Percentiles rank a stretch among this genome's conserved stretches.
These are phyloP conservation scores for Coleophoma cylindrospora DNA, from an alignment of 2,329 filamentous ascomycete genomes.

Conservation along the genomic window DNA sequence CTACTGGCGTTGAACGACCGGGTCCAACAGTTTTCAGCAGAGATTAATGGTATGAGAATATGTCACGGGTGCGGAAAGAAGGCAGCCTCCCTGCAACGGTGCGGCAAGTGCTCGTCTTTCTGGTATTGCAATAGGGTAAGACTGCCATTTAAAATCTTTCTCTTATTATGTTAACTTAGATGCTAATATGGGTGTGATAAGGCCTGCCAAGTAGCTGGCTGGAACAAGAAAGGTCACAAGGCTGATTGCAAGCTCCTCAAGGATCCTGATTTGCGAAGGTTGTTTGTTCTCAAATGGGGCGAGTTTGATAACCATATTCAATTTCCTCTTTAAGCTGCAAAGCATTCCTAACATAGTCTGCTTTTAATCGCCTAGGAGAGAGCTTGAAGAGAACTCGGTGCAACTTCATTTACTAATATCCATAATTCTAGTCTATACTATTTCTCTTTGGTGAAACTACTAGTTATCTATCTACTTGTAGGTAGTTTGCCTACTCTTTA, in stretches of 20 bases:
- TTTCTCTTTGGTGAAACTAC: no score
- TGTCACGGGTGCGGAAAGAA: slow-evolving; percentile 14
- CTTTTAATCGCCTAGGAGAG: no score
- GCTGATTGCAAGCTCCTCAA: slow-evolving; percentile 20
- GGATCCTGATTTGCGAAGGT: slow-evolving; percentile 17
- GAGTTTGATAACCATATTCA: slow-evolving; percentile 13
- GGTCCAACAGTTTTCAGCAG: slow-evolving; percentile 7
- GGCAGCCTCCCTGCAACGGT: slow-evolving; percentile 11
- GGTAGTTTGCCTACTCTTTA: no score
- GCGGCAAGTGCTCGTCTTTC: slow-evolving; percentile 14
- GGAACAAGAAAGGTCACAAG: slow-evolving; percentile 21
- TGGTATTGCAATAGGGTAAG: slow-evolving; percentile 18
- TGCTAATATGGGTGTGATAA: slow-evolving; percentile 10
- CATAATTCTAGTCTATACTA: no score
- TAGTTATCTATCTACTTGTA: no score
- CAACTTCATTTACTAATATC: no score
- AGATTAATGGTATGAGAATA: slow-evolving; percentile 8
- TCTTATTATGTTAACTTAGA: neutral
- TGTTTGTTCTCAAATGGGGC: slow-evolving; percentile 20
- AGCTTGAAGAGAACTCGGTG: no score
- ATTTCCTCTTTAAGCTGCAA: slow-evolving; percentile 11
- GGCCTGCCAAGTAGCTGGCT: slow-evolving; percentile 17
- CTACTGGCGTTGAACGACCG: slow-evolving; percentile 3
- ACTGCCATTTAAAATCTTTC: neutral
- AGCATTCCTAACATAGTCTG: no score